Conservation (phyloP, 306 rosid genomes). For the Quercus dentata region DNA sequence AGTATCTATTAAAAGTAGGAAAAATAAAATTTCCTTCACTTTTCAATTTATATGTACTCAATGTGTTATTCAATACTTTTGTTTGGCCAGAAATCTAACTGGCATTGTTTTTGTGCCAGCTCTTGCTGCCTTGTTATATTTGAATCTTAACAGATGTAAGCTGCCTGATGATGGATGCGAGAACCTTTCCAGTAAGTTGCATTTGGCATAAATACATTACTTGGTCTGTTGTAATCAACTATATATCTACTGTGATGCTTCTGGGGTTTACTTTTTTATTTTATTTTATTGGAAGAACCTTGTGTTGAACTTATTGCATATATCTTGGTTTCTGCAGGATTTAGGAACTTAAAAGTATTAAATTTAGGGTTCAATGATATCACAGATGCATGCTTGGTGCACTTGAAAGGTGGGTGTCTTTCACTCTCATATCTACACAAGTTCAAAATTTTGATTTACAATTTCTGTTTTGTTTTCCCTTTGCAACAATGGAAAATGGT, state of each 20-base stretch:
- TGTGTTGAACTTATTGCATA: slow-evolving; percentile 7
- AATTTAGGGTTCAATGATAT: slow-evolving; percentile 78
- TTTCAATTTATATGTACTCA: too few species aligned
- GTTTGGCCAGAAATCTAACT: slow-evolving; percentile 24
- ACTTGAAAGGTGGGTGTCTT: slow-evolving; percentile 67
- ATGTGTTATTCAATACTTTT: slow-evolving; percentile 7
- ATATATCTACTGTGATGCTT: slow-evolving; percentile 2
- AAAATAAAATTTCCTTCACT: neutral
- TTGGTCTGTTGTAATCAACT: neutral
- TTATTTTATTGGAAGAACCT: neutral
- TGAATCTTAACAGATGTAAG: slow-evolving; percentile 81
- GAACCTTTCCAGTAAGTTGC: slow-evolving; percentile 72
- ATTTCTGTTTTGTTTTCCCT: neutral
- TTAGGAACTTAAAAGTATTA: slow-evolving; percentile 64
- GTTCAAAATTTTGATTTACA: neutral
- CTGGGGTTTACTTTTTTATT: neutral
- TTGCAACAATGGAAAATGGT: neutral
- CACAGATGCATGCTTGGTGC: slow-evolving; percentile 64
- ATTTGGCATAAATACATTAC: slow-evolving; percentile 3
- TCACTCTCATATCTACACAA: neutral
- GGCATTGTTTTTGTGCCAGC: slow-evolving; percentile 41
- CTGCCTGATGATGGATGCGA: slow-evolving; percentile 66
- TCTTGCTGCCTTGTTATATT: slow-evolving; percentile 55
- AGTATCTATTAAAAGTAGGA: neutral
- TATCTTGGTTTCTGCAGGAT: slow-evolving; percentile 46